phyloP scores from a whole-genome alignment of 1,139 yeast genomes.

The Debaryomyces subglobosus region DNA sequence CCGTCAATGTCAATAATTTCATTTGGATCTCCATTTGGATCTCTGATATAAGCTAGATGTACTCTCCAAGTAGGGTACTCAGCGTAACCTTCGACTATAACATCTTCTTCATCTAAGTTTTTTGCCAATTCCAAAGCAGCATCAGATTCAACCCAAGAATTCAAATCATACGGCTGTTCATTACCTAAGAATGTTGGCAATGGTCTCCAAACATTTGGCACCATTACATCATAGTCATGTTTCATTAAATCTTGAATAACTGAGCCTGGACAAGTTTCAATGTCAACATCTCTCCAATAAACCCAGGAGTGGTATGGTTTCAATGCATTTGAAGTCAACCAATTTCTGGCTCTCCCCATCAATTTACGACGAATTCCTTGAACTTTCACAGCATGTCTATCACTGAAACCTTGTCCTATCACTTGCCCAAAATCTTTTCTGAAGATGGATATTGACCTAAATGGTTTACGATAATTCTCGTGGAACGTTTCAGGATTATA shows the following conservation, averaged over 20 bases:
- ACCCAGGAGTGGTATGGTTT: slow-evolving; percentile 92
- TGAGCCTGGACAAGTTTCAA: slow-evolving; percentile 79
- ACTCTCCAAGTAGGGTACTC: slow-evolving; percentile 90
- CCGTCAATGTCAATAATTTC: slow-evolving; percentile 81
- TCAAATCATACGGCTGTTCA: slow-evolving; percentile 84
- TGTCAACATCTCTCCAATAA: slow-evolving; percentile 91
- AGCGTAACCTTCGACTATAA: slow-evolving; percentile 88
- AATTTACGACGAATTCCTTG: slow-evolving; percentile 86
- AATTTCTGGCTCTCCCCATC: slow-evolving; percentile 91
- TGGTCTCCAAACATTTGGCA: slow-evolving; percentile 92
- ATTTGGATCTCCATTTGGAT: slow-evolving; percentile 61
- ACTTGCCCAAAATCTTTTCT: slow-evolving; percentile 84
- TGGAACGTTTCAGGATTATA: slow-evolving; percentile 62
- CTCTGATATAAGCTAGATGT: slow-evolving; percentile 75
- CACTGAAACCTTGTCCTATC: slow-evolving; percentile 87
- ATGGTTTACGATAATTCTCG: slow-evolving; percentile 66
- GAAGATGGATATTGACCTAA: slow-evolving; percentile 74
- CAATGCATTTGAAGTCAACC: slow-evolving; percentile 77
- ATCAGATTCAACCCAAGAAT: slow-evolving; percentile 85
- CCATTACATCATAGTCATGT: slow-evolving; percentile 74
- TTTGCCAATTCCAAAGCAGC: slow-evolving; percentile 69
- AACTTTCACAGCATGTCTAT: slow-evolving; percentile 85
- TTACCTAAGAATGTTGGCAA: slow-evolving; percentile 73
- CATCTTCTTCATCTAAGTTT: slow-evolving; percentile 76
- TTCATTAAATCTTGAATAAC: slow-evolving; percentile 81